These are phyloP conservation scores for Mangifera indica DNA, from an alignment of 345 rosid genomes.

Conservation along the genomic window DNA sequence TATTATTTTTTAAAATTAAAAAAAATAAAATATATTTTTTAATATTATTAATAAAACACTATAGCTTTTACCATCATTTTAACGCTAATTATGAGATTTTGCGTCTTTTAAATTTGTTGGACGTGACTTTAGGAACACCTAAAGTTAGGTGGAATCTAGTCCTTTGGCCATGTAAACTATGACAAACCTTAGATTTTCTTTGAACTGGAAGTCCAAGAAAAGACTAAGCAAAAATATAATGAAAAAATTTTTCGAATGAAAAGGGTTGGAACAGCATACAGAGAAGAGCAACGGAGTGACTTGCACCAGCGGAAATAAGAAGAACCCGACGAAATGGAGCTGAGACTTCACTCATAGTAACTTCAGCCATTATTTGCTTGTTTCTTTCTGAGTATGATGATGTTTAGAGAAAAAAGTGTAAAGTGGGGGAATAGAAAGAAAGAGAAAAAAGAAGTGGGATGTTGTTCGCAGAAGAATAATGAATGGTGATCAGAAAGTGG, in stretches of 20 bases:
- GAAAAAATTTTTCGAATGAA: background rate
- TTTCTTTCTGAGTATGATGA: background rate
- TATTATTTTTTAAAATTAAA: no score
- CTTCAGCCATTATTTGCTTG: conserved; percentile 41
- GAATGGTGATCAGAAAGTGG: conserved; percentile 4
- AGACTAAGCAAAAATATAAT: background rate
- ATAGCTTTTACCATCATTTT: no score
- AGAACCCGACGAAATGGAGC: conserved; percentile 59
- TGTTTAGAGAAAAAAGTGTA: background rate
- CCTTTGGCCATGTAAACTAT: no score
- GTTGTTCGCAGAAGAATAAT: background rate
- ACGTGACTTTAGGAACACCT: no score
- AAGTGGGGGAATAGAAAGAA: background rate
- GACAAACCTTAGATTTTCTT: no score
- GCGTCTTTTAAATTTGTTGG: no score
- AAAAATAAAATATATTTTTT: no score
- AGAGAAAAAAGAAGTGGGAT: background rate
- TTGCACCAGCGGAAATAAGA: conserved; percentile 94
- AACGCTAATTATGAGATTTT: no score
- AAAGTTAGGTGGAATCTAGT: no score
- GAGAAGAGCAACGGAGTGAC: conserved; percentile 91
- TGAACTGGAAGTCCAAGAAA: background rate
- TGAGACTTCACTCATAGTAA: conserved; percentile 35
- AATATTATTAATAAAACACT: no score
- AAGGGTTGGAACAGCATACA: conserved; percentile 35